phyloP scores from a whole-genome alignment of 495 filamentous ascomycete genomes.

The Penicillium cataractarum region DNA sequence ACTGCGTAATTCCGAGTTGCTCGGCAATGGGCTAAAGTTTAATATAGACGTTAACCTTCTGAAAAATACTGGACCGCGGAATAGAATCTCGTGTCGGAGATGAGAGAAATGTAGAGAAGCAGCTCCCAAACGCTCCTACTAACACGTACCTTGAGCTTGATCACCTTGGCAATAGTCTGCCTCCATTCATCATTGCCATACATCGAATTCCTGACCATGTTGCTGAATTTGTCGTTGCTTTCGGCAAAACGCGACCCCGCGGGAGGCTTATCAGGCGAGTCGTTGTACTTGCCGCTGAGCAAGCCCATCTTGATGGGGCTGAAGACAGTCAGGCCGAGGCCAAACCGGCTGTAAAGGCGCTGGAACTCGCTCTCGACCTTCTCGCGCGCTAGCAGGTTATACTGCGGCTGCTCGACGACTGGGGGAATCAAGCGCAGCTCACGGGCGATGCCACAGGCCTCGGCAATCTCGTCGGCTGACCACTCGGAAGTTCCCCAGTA shows the following conservation, averaged over 20 bases:
- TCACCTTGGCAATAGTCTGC: background rate
- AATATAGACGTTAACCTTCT: background rate
- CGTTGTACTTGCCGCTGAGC: constrained; percentile 6
- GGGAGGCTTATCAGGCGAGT: background rate
- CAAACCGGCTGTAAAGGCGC: constrained; percentile 2
- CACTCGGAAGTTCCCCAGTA: constrained; percentile 9
- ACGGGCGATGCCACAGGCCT: constrained; percentile 3
- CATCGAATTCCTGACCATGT: background rate
- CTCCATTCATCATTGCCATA: constrained; percentile 5
- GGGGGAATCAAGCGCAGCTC: background rate
- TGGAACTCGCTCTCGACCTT: background rate
- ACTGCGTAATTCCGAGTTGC: background rate
- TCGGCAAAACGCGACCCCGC: constrained; percentile 1
- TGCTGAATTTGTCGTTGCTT: constrained; percentile 6
- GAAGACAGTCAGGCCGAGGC: constrained; percentile 1
- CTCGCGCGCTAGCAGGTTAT: background rate
- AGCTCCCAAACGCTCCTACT: background rate
- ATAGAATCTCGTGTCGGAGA: background rate
- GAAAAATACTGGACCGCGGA: background rate
- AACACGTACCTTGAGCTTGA: constrained; percentile 5
- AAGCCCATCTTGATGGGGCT: constrained; percentile 3
- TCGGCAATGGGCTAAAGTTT: background rate
- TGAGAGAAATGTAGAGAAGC: background rate
- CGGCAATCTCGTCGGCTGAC: constrained; percentile 4
- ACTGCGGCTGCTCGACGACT: constrained; percentile 1